phyloP scores from a whole-genome alignment of 73 alveolate genomes.

The Paramecium pentaurelia region DNA sequence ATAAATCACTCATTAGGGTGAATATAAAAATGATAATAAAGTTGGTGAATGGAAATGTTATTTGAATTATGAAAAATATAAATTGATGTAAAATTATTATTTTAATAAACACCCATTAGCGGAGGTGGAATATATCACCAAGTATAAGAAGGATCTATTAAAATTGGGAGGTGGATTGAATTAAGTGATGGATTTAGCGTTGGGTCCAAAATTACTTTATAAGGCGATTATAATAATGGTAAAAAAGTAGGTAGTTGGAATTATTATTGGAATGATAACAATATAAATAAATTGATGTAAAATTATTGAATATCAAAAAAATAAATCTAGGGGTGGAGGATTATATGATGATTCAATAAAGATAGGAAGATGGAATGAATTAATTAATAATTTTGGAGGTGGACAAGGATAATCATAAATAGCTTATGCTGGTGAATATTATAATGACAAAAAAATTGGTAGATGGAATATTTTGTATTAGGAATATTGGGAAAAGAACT shows the following conservation, averaged over 20 bases:
- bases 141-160: background rate
- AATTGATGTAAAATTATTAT: background rate
- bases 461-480: background rate
- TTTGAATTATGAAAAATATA: background rate
- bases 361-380: background rate
- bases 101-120: background rate
- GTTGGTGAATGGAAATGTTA: background rate
- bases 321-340: background rate
- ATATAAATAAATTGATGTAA: background rate
- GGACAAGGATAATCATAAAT: background rate
- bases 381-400: background rate
- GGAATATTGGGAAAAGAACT: background rate
- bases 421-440: background rate
- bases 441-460: background rate
- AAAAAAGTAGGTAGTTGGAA: background rate
- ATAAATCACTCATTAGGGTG: background rate
- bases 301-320: too few species aligned
- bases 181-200: background rate
- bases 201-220: background rate
- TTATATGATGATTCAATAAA: background rate
- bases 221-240: background rate
- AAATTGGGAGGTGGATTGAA: background rate
- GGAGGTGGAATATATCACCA: background rate
- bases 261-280: background rate
- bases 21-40: background rate